Evolutionary conservation across 306 rosid species (phyloP).

Genomic region (Castanopsis chinensis): DNA sequence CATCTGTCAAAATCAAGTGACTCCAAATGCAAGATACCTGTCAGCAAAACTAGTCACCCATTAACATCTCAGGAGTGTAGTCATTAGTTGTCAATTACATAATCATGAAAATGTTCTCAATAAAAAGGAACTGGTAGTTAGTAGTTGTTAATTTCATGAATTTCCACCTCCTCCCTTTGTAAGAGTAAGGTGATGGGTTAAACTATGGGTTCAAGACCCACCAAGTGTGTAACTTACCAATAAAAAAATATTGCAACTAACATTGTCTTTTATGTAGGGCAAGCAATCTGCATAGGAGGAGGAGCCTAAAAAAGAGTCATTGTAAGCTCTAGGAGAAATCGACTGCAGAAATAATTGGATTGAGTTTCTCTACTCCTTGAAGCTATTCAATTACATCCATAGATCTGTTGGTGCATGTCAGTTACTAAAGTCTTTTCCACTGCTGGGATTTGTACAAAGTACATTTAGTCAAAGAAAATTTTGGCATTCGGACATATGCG

Average conservation of each 20-base stretch:
- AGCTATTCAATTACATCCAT: not conserved
- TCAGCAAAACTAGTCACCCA: not conserved
- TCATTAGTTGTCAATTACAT: not conserved
- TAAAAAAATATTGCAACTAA: not conserved
- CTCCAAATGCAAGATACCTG: not conserved
- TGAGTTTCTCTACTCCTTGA: not conserved
- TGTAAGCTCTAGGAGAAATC: not conserved
- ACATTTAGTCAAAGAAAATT: not conserved
- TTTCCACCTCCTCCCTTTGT: not conserved
- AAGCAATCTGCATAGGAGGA: conserved; percentile 11
- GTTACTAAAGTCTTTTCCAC: not conserved
- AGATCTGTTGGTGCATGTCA: not conserved
- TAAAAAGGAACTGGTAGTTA: not conserved
- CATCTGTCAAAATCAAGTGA: not conserved
- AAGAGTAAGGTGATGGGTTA: no score
- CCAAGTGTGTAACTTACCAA: not conserved
- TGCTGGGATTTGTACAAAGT: not conserved
- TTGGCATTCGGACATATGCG: not conserved
- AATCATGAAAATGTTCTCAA: not conserved
- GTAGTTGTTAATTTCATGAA: not conserved
- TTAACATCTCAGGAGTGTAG: not conserved
- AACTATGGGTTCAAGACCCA: no score
- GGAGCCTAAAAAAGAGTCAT: not conserved
- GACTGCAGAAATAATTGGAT: not conserved
- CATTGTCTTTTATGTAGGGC: conserved; percentile 3